Base-by-base conservation (phyloP, 192 early-diverging fungal species). In the Backusella tarrabulga region DNA sequence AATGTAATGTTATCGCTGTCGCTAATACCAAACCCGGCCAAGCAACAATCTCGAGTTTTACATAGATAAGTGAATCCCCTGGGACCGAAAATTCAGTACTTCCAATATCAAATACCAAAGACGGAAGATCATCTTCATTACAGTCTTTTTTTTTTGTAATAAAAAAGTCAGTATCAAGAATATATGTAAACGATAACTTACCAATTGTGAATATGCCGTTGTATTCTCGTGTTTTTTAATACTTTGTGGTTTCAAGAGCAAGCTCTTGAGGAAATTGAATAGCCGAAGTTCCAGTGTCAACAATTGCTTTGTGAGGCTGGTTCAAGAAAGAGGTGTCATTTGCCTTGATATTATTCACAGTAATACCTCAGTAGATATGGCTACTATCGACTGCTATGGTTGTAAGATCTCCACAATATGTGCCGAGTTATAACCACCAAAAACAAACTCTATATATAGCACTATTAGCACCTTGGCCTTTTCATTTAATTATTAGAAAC, bases 241-340 rank as follows among this genome's bases (percentile, higher is more conserved):
- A 67, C 15, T 76, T 34, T 35, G 75, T 67, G 19, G 70, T 1
- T 23, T 68, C 56, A 56, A 38, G 46, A 26, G 75, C 75, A 23
- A 67, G 34, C n/a, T 76, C 56, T 70, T 70, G 34, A 60, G 75
- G 67, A 78, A 92, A 84, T 19, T 86, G 80, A 74, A 92, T 80
- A 15, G 90, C 67, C 15, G 88, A 90, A 21, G 89, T 88, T 50
- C 90, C 90, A 8, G 90, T 90, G 68, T 91, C 90, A 42, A 92
- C 35, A 67, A 92, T 88, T 26, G 83, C 84, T 3, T 19, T n/a
- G 42, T 56, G 70, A 36, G 70, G 44, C 52, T 23, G 14, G 29
- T n/a, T 36, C 34, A n/a, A 3, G 40, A 77, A 56, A 56, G 54
- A 21, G 8, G 19, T 70, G 11, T 9, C 12, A 14, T 34, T 52